A percentile compares a stretch with the other conserved stretches of the same genome.
Conservation (phyloP, 1,284 basidiomycete genomes). For the Xerocomus minutiporus region DNA sequence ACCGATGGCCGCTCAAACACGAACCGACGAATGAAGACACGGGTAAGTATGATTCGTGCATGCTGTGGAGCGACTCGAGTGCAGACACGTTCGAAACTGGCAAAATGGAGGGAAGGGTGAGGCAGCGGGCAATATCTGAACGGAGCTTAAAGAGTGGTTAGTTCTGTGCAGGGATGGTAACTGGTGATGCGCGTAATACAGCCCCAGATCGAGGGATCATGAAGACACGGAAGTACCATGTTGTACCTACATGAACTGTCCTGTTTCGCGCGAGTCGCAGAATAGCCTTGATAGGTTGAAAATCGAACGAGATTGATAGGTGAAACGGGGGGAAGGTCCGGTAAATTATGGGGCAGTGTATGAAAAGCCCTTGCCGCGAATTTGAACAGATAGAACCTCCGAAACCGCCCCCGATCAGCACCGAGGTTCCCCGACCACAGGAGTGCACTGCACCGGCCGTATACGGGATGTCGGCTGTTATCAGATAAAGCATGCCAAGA, state of each 20-base stretch:
- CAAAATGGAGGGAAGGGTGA: slow-evolving; percentile 18
- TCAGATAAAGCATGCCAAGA: slow-evolving; percentile 19
- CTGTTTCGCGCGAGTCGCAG: slow-evolving; percentile 13
- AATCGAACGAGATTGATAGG: slow-evolving; percentile 7
- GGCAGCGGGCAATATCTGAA: slow-evolving; percentile 20
- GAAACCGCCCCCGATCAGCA: slow-evolving; percentile 27
- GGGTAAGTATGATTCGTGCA: slow-evolving; percentile 8
- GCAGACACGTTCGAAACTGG: slow-evolving; percentile 15
- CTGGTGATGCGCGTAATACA: slow-evolving; percentile 8
- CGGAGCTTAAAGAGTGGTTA: slow-evolving; percentile 28
- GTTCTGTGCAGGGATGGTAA: slow-evolving; percentile 9
- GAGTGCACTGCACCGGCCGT: slow-evolving; percentile 18
- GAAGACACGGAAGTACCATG: slow-evolving; percentile 10
- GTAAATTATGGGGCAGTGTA: slow-evolving; percentile 22
- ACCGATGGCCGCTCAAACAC: slow-evolving; percentile 2
- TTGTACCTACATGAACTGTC: slow-evolving; percentile 6
- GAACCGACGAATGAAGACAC: slow-evolving; percentile 7
- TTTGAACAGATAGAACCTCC: slow-evolving; percentile 14
- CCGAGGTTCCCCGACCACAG: slow-evolving; percentile 27
- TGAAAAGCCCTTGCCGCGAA: slow-evolving; percentile 17
- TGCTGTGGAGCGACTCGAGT: slow-evolving; percentile 7
- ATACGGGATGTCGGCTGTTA: slow-evolving; percentile 9
- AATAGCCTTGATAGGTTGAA: slow-evolving; percentile 13
- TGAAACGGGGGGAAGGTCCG: slow-evolving; percentile 8
- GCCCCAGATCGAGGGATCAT: slow-evolving; percentile 7